Base-by-base conservation (phyloP, 371 early-diverging fungal species). In the Funneliformis caledonium region DNA sequence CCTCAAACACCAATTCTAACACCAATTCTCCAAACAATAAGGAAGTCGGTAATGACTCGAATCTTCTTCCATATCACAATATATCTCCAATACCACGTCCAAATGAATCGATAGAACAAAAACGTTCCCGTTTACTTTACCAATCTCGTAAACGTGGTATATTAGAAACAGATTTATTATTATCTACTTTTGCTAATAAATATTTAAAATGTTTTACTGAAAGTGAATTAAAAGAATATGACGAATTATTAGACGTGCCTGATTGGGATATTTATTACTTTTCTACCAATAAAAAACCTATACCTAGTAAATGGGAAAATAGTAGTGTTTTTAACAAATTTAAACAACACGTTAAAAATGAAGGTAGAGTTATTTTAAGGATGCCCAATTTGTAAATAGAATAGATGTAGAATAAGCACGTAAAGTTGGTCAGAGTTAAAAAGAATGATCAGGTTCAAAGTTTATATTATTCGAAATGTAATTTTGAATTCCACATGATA, bases 221-320 rank as follows among this genome's bases (percentile, higher is more conserved):
- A 61, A 84, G 84, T 8, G 91, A 95, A 80, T 85, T 97, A 81
- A 85, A 85, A 11, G 91, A 96, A 81, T 93, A 94, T 75, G 99
- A 97, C 83, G 81, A 87, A 74, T 84, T 98, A 74, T 86, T 98
- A 84, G 93, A 96, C 83, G 95, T 96, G 81, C 95, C 95, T 45
- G 98, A 98, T 85, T 98, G 98, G 98, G 97, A 97, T 85, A 95
- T 97, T 80, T 97, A 94, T 83, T 96, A 98, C 83, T 98, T 96
- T 95, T 91, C 91, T 5, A 94, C 94, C 0, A 86, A 88, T 42
- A 92, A 92, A 83, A 93, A 92, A 80, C 72, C 72, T 45, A 14
- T 48, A 11, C 96, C 96, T 1, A 88, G 89, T 47, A 72, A 82
- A 12, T 86, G 93, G 84, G 76, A 83, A 75, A 79, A 84, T 0